Percentiles rank a stretch among this genome's conserved stretches.
phyloP scores from a whole-genome alignment of 2,329 filamentous ascomycete genomes.

The Macrophomina pseudophaseolina region DNA sequence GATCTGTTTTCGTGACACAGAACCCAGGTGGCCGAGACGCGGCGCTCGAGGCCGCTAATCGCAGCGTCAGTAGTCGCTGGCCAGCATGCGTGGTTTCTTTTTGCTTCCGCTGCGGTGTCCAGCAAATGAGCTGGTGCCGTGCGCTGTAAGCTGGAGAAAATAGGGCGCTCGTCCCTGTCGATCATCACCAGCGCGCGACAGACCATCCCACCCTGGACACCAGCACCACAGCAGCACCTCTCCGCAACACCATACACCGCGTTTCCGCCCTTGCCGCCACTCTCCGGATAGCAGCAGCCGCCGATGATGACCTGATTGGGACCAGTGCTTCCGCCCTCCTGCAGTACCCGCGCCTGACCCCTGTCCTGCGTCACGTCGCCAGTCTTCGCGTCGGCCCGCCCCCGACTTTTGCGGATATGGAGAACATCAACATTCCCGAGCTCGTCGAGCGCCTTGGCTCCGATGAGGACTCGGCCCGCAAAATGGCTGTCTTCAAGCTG shows the following conservation, averaged over 20 bases:
- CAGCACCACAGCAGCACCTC: background rate
- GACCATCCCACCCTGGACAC: slow-evolving; percentile 5
- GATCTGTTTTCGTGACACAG: background rate
- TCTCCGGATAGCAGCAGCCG: slow-evolving; percentile 8
- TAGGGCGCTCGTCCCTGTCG: slow-evolving; percentile 19
- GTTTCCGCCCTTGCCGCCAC: background rate
- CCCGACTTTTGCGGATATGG: slow-evolving; percentile 48
- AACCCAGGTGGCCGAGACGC: background rate
- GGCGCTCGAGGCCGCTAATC: background rate
- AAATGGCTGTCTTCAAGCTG: slow-evolving; percentile 99
- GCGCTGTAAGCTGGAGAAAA: slow-evolving; percentile 5
- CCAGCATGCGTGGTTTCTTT: background rate
- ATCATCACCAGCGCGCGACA: slow-evolving; percentile 10
- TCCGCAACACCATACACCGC: slow-evolving; percentile 11
- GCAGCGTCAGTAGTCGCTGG: background rate
- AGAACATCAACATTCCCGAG: slow-evolving; percentile 61
- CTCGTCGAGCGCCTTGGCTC: slow-evolving; percentile 64
- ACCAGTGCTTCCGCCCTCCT: background rate
- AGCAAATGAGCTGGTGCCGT: background rate
- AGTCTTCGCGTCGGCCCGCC: slow-evolving; percentile 1
- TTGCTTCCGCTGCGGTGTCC: slow-evolving; percentile 2
- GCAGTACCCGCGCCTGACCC: slow-evolving; percentile 4
- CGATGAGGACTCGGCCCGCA: slow-evolving; percentile 85
- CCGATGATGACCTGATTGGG: slow-evolving; percentile 22
- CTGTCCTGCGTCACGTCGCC: slow-evolving; percentile 25